These are phyloP conservation scores for Arabidopsis thaliana DNA, from an alignment of 345 rosid species.

Conservation along the genomic window TAIR10.1 NC_003074.8:9918501-9919000, in stretches of 20 bases:
- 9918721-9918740: constrained; percentile 8
- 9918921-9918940: constrained; percentile 49
- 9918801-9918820: constrained; percentile 10
- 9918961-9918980: constrained; percentile 47
- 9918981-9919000: constrained; percentile 10
- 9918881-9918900: constrained; percentile 32
- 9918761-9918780: constrained; percentile 43
- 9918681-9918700: constrained; percentile 53
- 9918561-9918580: background rate
- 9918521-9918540: constrained; percentile 40
- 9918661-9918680: constrained; percentile 51
- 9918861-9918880: constrained; percentile 42
- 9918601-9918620: constrained; percentile 23
- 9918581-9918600: constrained; percentile 29
- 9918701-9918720: constrained; percentile 43
- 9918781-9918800: constrained; percentile 41
- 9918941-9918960: constrained; percentile 56
- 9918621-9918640: constrained; percentile 1
- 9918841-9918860: background rate
- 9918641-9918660: constrained; percentile 20
- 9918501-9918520: constrained; percentile 71
- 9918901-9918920: constrained; percentile 59
- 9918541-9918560: constrained; percentile 37
- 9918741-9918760: constrained; percentile 50
- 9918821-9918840: constrained; percentile 27